Base-by-base conservation (phyloP, 1,284 basidiomycete species). In the Porodaedalea pini region DNA sequence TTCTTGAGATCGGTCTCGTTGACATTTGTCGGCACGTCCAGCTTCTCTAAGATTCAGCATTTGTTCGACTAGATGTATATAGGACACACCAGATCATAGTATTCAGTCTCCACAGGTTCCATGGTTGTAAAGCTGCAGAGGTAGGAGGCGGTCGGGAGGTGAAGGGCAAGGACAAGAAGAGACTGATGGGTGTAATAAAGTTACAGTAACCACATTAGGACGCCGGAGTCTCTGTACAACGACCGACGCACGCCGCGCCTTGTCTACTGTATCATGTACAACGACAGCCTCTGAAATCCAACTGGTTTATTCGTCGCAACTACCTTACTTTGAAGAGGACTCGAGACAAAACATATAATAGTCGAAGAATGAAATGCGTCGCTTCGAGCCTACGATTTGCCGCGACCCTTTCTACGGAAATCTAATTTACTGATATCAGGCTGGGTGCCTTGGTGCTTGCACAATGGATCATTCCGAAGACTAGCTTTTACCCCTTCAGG, bases 1-100 rank as follows among this genome's bases (percentile, higher is more conserved):
- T 95, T 98, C 79, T 98, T 99, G 65, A 98, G 74, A 59, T 89
- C 84, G 3, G 84, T 85, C 63, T 92, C 91, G 53, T 71, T 74
- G 21, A 74, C 81, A 49, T 83, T 81, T 23, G 75, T 67, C 3
- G 73, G 45, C 13, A 83, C 81, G 17, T 72, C 75, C 45, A 82
- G 64, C 79, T 82, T 51, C 13, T 25, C 34, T 15, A 34, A 55
- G 51, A 32, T 37, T 44, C 34, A 47, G 52, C n/a, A 40, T 31
- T 19, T 13, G 40, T 23, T 31, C 13, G 32, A 50, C 31, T 48
- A 34, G 49, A 21, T 47, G 51, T 44, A 8, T 51, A 56, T 54
- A 39, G 21, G 13, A 57, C 73, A 61, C 60, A 78, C 77, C 64
- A 78, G 59, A 63, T 79, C 78, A 59, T 79, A 79, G 64, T 76